These are phyloP conservation scores for Arabis hirsuta DNA, from an alignment of 345 rosid species.

Conservation along the genomic window DNA sequence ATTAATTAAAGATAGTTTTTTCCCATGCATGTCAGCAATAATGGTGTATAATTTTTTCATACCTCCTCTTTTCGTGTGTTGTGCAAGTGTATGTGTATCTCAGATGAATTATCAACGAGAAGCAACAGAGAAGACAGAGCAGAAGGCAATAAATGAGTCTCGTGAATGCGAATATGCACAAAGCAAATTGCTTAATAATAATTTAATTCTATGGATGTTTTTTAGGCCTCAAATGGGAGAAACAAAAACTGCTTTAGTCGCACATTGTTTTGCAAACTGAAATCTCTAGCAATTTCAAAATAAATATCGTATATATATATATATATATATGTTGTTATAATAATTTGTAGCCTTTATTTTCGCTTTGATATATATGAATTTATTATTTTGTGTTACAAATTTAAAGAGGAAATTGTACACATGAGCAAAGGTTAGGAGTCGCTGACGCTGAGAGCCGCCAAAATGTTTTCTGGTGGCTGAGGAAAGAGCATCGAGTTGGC, in stretches of 20 bases:
- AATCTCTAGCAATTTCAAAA: no score
- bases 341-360: background rate
- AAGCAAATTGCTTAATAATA: background rate
- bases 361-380: background rate
- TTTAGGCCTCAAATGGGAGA: no score
- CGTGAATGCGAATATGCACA: slow-evolving; percentile 26
- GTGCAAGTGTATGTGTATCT: slow-evolving; percentile 27
- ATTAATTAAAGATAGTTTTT: background rate
- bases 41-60: background rate
- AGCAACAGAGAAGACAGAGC: slow-evolving; percentile 14
- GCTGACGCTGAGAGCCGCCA: slow-evolving; percentile 39
- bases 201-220: background rate
- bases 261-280: background rate
- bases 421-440: slow-evolving; percentile 28
- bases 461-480: slow-evolving; percentile 42
- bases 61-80: slow-evolving; percentile 3
- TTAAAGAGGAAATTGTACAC: slow-evolving; percentile 25
- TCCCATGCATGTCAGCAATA: slow-evolving; percentile 37
- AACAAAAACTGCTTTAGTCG: background rate
- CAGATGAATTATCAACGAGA: slow-evolving; percentile 29
- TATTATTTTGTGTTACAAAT: background rate
- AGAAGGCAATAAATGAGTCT: slow-evolving; percentile 4
- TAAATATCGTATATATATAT: no score
- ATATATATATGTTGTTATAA: background rate
- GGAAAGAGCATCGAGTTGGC: slow-evolving; percentile 23